phyloP scores from a whole-genome alignment of 1,284 basidiomycete species.

The Singerocomus rubriflavus region DNA sequence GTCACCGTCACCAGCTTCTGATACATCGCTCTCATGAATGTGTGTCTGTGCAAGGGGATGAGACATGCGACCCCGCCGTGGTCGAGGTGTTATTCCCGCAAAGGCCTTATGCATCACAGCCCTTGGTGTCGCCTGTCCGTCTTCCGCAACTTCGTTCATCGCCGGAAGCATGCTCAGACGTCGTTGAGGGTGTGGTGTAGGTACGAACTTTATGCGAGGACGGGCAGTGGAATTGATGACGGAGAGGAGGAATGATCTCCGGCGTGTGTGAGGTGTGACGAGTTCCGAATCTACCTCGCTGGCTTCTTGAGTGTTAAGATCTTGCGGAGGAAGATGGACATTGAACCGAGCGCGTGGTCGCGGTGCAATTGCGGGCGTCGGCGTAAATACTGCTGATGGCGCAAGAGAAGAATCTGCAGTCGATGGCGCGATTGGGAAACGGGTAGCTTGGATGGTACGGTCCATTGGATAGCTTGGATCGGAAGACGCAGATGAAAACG shows the following conservation, averaged over 20 bases:
- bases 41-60: slow-evolving; percentile 57
- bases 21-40: slow-evolving; percentile 18
- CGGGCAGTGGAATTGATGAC: slow-evolving; percentile 75
- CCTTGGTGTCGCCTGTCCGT: slow-evolving; percentile 23
- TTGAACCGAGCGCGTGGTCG: slow-evolving; percentile 61
- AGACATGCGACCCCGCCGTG: slow-evolving; percentile 46
- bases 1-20: slow-evolving; percentile 19
- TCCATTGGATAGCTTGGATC: slow-evolving; percentile 30
- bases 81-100: slow-evolving; percentile 60
- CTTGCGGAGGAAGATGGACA: slow-evolving; percentile 39
- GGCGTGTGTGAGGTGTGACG: slow-evolving; percentile 63
- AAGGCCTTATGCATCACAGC: slow-evolving; percentile 46
- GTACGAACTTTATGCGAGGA: slow-evolving; percentile 55
- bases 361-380: slow-evolving; percentile 57
- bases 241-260: slow-evolving; percentile 70
- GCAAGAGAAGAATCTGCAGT: slow-evolving; percentile 43
- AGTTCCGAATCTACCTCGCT: slow-evolving; percentile 33
- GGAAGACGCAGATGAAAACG: slow-evolving; percentile 60
- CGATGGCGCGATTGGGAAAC: slow-evolving; percentile 24
- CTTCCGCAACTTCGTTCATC: slow-evolving; percentile 15
- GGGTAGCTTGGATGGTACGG: slow-evolving; percentile 22
- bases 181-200: slow-evolving; percentile 62
- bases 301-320: slow-evolving; percentile 32
- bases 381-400: slow-evolving; percentile 54
- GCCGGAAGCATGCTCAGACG: slow-evolving; percentile 28